A percentile compares a stretch with the other conserved stretches of the same genome.
phyloP scores from a whole-genome alignment of 768 basidiomycete genomes.

The Aureoboletus auriporus region DNA sequence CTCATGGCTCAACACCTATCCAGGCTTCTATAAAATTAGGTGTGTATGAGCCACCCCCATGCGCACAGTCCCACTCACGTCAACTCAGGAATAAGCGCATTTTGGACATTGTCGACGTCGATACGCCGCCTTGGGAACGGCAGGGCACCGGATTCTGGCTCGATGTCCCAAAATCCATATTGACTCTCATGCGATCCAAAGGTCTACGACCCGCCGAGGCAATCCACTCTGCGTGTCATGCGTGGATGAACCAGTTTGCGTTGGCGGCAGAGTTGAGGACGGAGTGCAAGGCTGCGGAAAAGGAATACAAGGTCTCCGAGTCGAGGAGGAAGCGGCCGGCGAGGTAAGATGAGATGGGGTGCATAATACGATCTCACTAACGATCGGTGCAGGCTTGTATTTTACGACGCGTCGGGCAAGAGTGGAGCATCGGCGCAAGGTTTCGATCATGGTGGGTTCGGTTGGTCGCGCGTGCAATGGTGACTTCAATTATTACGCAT shows the following conservation, averaged over 20 bases:
- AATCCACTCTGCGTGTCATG: conserved; percentile 84
- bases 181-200: conserved; percentile 51
- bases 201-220: conserved; percentile 68
- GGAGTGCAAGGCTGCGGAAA: conserved; percentile 79
- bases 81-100: conserved; percentile 51
- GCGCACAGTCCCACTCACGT: background rate
- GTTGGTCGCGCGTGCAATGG: background rate
- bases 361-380: background rate
- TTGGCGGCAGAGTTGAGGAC: conserved; percentile 68
- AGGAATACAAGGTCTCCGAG: conserved; percentile 56
- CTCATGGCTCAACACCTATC: background rate
- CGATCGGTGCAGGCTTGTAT: conserved; percentile 54
- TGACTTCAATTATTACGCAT: background rate
- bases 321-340: conserved; percentile 66
- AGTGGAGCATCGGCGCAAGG: conserved; percentile 74
- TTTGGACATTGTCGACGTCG: conserved; percentile 73
- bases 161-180: conserved; percentile 55
- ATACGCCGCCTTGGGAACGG: conserved; percentile 73
- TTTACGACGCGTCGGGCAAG: conserved; percentile 71
- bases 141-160: conserved; percentile 78
- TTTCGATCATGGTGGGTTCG: conserved; percentile 69
- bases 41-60: conserved; percentile 29
- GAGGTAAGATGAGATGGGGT: conserved; percentile 8
- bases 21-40: conserved; percentile 82
- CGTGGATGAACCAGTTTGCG: conserved; percentile 72